Evolutionary conservation across 805 yeast genomes (phyloP), one percentile per base, ranked within the genome.

Genomic region (Ogataea salicorniae): DNA sequence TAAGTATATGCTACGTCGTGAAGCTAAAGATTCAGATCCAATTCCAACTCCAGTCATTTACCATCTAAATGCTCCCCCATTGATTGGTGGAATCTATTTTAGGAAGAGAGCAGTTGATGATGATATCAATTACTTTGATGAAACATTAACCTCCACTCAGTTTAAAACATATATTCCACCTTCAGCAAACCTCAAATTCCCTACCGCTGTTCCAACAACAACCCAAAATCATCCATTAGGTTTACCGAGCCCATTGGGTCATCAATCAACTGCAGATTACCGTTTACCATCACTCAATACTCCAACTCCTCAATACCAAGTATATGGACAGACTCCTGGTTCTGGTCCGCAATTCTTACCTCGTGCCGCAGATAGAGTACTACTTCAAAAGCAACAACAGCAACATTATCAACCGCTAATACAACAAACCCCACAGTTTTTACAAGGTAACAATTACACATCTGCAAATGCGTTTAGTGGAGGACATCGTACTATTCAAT

Each of bases 21-120:
- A 83, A 61, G 90, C 96, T 1, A 72, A 81, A 17, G 77, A 80
- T 6, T 75, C 76, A 34, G 91, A 87, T 73, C 82, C 86, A 13
- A 76, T 86, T 39, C 96, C 97, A 0, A 87, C 83, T 46, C 94
- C 97, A 3, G 77, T 82, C 2, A 82, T 81, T 58, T 92, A 94
- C 9, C 86, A 84, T 20, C 76, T 84, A 53, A 83, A 87, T 56
- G 95, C 96, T 0, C 98, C 98, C 14, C 98, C 99, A n/a, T 65
- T 90, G 31, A 81, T 87, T 34, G 99, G 99, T 29, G 94, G 87
- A 31, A 96, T 94, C 8, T 92, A 87, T 65, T 68, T 83, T 51
- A 79, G 92, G 51, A 86, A 87, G 1, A 79, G 83, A 35, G 81
- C 82, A 54, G 81, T 81, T 39, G 81, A 83, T 47, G 96, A 90